These are phyloP conservation scores for Pichia cephalocereana DNA, from an alignment of 805 yeast genomes.

Conservation along the genomic window DNA sequence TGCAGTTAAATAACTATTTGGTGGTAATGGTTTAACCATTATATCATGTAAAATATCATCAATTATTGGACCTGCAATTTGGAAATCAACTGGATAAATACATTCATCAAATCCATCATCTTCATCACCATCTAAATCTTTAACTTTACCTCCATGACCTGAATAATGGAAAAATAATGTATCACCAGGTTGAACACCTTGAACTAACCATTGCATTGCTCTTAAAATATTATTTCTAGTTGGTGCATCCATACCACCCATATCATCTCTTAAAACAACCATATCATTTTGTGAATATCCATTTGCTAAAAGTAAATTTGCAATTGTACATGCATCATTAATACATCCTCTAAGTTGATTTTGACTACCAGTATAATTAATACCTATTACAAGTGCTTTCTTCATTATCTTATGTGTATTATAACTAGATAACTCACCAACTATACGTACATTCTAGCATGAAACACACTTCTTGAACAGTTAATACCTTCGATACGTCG, in stretches of 20 bases:
- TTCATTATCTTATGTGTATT: conserved; percentile 22
- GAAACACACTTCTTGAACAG: too few species aligned
- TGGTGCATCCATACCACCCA: conserved; percentile 42
- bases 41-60: conserved; percentile 70
- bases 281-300: conserved; percentile 49
- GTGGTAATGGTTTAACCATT: conserved; percentile 58
- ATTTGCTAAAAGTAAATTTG: conserved; percentile 25
- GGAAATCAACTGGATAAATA: conserved; percentile 37
- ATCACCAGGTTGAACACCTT: conserved; percentile 67
- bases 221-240: conserved; percentile 59
- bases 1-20: conserved; percentile 72
- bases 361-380: conserved; percentile 60
- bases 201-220: conserved; percentile 78
- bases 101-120: conserved; percentile 29
- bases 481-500: too few species aligned
- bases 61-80: conserved; percentile 53
- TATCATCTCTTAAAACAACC: conserved; percentile 53
- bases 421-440: too few species aligned
- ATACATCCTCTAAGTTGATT: conserved; percentile 69
- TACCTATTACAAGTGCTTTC: conserved; percentile 71
- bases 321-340: conserved; percentile 59
- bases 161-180: conserved; percentile 75
- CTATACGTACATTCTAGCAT: too few species aligned
- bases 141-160: conserved; percentile 76
- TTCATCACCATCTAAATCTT: conserved; percentile 40